phyloP scores from a whole-genome alignment of 257 asterid species.

The Primulina eburnea region DNA sequence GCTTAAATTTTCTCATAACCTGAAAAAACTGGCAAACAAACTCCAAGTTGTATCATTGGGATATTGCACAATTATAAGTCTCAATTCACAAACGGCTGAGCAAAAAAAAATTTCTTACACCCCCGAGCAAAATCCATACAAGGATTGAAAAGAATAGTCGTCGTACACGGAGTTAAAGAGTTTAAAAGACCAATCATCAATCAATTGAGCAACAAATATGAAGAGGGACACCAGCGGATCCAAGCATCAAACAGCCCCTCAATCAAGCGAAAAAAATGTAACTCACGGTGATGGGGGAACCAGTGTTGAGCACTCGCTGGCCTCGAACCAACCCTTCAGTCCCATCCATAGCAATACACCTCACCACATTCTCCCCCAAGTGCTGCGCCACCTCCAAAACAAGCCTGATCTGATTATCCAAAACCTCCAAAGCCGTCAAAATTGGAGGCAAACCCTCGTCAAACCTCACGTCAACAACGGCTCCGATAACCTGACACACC shows the following conservation, averaged over 20 bases:
- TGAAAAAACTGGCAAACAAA: background rate
- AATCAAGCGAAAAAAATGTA: constrained; percentile 5
- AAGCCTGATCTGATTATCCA: constrained; percentile 85
- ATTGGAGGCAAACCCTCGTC: constrained; percentile 87
- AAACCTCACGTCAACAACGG: constrained; percentile 87
- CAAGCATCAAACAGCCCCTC: constrained; percentile 1
- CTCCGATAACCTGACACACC: constrained; percentile 91
- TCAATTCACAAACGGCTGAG: background rate
- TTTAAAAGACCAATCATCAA: background rate
- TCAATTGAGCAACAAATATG: background rate
- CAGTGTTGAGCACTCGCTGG: constrained; percentile 81
- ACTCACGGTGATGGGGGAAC: constrained; percentile 87
- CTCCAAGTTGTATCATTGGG: background rate
- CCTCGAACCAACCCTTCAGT: constrained; percentile 92
- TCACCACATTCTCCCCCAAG: constrained; percentile 79
- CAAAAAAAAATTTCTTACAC: background rate
- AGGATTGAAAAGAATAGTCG: background rate
- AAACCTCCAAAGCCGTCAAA: constrained; percentile 80
- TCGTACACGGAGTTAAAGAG: background rate
- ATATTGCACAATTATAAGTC: background rate
- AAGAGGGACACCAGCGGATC: background rate
- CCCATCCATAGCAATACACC: constrained; percentile 96
- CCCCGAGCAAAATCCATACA: background rate
- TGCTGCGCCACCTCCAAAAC: constrained; percentile 93
- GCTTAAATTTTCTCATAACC: too few relatives aligned